Evolutionary conservation across 2,329 filamentous ascomycete species (phyloP).

Genomic region (Talaromyces sp.): DNA sequence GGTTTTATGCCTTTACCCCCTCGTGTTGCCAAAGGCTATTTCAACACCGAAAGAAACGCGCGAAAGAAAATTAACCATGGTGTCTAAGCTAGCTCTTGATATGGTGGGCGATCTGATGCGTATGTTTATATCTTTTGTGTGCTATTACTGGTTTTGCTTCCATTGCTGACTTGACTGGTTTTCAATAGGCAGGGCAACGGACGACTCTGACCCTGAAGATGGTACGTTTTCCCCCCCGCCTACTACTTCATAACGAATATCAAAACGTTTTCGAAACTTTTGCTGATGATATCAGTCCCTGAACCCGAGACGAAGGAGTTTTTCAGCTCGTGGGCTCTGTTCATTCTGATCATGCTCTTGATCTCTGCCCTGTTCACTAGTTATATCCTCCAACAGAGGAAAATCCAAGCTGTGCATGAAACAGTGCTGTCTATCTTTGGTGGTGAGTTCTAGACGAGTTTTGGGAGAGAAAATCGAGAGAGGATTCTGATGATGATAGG

Average conservation of each 20-base stretch:
- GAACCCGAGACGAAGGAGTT: slow-evolving; percentile 91
- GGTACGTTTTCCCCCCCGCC: slow-evolving; percentile 32
- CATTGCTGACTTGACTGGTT: slow-evolving; percentile 16
- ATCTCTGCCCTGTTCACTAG: slow-evolving; percentile 94
- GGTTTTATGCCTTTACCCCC: slow-evolving; percentile 11
- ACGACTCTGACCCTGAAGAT: slow-evolving; percentile 35
- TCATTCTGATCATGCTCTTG: slow-evolving; percentile 91
- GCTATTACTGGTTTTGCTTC: neutral
- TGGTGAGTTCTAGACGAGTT: slow-evolving; percentile 47
- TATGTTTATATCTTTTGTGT: slow-evolving; percentile 20
- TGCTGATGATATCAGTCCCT: slow-evolving; percentile 47
- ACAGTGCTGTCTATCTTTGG: slow-evolving; percentile 98
- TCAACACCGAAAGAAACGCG: neutral
- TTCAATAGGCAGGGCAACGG: slow-evolving; percentile 29
- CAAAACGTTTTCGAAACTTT: too few species aligned
- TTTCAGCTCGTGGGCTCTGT: slow-evolving; percentile 92
- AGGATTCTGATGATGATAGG: slow-evolving; percentile 48
- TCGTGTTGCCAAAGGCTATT: neutral
- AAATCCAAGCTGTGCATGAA: slow-evolving; percentile 95
- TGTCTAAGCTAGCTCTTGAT: slow-evolving; percentile 31
- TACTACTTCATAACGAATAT: neutral
- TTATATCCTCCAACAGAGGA: slow-evolving; percentile 93
- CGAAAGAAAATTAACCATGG: slow-evolving; percentile 22
- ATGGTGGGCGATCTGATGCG: slow-evolving; percentile 31
- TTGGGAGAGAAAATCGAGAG: neutral